Evolutionary conservation across 345 rosid genomes (phyloP).

Genomic region (Isatis tinctoria): DNA sequence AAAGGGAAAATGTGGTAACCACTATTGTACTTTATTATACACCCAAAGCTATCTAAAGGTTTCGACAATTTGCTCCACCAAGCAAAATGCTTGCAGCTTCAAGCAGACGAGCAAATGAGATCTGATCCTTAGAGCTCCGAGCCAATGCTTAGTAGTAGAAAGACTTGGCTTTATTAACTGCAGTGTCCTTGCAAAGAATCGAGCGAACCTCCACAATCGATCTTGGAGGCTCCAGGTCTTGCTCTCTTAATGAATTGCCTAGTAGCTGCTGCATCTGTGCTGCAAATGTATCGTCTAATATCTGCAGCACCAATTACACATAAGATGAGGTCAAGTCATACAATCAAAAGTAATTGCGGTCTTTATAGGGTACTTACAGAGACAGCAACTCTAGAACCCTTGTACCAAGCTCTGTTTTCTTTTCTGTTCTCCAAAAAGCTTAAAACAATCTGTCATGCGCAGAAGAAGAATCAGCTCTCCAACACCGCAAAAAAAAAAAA

Average conservation of each 20-base stretch:
- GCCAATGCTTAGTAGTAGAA: slow-evolving; percentile 46
- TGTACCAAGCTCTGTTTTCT: slow-evolving; percentile 95
- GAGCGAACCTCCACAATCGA: slow-evolving; percentile 89
- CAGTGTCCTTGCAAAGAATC: slow-evolving; percentile 85
- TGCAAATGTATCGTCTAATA: slow-evolving; percentile 87
- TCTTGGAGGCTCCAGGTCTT: slow-evolving; percentile 91
- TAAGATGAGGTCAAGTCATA: neutral
- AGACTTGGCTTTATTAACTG: slow-evolving; percentile 59
- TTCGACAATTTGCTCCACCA: slow-evolving; percentile 18
- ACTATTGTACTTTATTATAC: slow-evolving; percentile 11
- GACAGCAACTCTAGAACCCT: slow-evolving; percentile 78
- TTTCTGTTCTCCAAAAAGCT: slow-evolving; percentile 92
- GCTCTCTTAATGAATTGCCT: slow-evolving; percentile 75
- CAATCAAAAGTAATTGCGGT: neutral
- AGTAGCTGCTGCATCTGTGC: slow-evolving; percentile 94
- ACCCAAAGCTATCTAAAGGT: slow-evolving; percentile 20
- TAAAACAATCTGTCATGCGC: slow-evolving; percentile 60
- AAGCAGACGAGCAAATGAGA: slow-evolving; percentile 31
- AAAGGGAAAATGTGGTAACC: slow-evolving; percentile 2
- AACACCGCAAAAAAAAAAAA: neutral
- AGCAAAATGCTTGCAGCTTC: slow-evolving; percentile 31
- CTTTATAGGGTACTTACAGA: slow-evolving; percentile 44
- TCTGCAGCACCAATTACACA: slow-evolving; percentile 40
- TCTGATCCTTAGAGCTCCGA: slow-evolving; percentile 11
- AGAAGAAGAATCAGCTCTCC: slow-evolving; percentile 3